Evolutionary conservation across 2,329 filamentous ascomycete genomes (phyloP).

Genomic region (Trichoderma sp.): DNA sequence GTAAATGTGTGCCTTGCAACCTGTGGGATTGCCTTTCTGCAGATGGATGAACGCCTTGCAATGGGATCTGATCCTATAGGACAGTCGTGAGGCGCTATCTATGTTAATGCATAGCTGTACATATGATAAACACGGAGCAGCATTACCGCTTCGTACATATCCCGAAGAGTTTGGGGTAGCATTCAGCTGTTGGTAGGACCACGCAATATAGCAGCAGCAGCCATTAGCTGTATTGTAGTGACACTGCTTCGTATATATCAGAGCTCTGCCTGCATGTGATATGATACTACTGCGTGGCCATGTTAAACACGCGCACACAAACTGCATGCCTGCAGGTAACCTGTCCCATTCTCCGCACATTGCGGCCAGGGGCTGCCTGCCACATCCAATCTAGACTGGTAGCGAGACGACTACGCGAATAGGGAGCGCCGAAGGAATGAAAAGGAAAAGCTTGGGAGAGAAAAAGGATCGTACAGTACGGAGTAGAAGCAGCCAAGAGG

Average conservation of each 20-base stretch:
- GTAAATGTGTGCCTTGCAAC: background rate
- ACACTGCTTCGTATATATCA: conserved; percentile 2
- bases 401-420: background rate
- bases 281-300: conserved; percentile 16
- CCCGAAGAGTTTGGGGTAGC: background rate
- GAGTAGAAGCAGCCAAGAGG: too few species aligned
- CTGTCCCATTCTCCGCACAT: conserved; percentile 10
- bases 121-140: background rate
- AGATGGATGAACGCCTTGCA: conserved; percentile 5
- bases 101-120: background rate
- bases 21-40: background rate
- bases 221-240: background rate
- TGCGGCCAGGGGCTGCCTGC: background rate
- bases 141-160: background rate
- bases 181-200: background rate
- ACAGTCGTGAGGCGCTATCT: background rate
- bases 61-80: conserved; percentile 4
- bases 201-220: background rate
- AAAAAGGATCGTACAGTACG: background rate
- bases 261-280: conserved; percentile 8
- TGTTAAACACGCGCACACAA: conserved; percentile 12
- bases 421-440: background rate
- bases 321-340: conserved; percentile 10
- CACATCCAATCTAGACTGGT: background rate
- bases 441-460: background rate